Base-by-base conservation (phyloP, 2,329 filamentous ascomycete genomes). In the Colletotrichum higginsianum region DNA sequence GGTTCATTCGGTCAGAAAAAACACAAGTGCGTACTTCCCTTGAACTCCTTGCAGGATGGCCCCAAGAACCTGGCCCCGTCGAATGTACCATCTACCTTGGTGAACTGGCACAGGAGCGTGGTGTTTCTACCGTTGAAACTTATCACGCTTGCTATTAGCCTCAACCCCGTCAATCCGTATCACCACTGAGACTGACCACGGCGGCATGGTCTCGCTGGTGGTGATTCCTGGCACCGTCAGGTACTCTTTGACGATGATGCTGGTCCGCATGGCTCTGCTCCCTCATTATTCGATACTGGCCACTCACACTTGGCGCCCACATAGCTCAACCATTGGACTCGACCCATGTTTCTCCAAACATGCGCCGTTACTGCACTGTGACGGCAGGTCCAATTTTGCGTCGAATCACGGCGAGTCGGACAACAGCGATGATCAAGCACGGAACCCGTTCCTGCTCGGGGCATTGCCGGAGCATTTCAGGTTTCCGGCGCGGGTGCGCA, bases 121-220 rank as follows among this genome's bases (percentile, higher is more conserved):
- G 67, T 56, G 55, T 70, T 66, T 55, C 56, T 42, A 55, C 56
- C 26, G 47, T 66, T 70, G 55, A 61, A 67, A 70, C 67, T 50
- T 61, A 55, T 47, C 67, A 61, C 50, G 62, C 56, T 56, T 61
- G 62, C 55, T 61, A 50, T 70, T 49, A 46, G 11, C 47, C 49
- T 49, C 30, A 70, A 56, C 55, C 42, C 56, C 62, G 42, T 56
- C 30, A 56, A 46, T 56, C 49, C 49, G 62, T 56, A 70, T 49
- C 42, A 56, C 42, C 49, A n/a, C 35, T 61, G 67, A 61, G 62
- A 70, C 67, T 61, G 42, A 12, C 35, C 35, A 38, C 42, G 30
- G 38, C n/a, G 13, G 15, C 16, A 21, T n/a, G 23, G 9, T 60
- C 18, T 61, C 13, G 42, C 50, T 18, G 56, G 42, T n/a, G 30